These are phyloP conservation scores for Thermothielavioides terrestris DNA, from an alignment of 495 filamentous ascomycete species.

Conservation along the genomic window DNA sequence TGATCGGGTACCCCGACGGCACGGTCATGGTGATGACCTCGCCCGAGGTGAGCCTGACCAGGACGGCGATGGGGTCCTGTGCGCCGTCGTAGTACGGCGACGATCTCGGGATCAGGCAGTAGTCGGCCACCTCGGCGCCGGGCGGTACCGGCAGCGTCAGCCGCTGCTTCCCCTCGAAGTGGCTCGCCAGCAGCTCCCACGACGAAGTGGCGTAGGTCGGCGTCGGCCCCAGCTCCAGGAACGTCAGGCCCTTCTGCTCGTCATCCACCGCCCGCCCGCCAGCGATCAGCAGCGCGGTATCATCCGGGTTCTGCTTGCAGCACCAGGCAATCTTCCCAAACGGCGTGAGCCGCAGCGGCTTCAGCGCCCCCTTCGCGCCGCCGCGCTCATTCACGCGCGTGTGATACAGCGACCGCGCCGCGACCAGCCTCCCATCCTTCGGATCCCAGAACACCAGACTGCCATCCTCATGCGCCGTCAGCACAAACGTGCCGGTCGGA, in stretches of 20 bases:
- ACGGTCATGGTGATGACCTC: constrained; percentile 85
- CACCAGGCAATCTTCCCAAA: constrained; percentile 80
- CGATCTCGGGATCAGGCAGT: constrained; percentile 69
- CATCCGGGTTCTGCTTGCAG: constrained; percentile 81
- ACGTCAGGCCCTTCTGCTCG: constrained; percentile 65
- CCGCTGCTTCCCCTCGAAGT: constrained; percentile 65
- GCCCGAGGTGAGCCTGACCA: constrained; percentile 72
- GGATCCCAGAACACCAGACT: constrained; percentile 91
- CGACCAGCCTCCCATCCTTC: constrained; percentile 77
- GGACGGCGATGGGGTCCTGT: constrained; percentile 78
- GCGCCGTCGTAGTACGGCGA: constrained; percentile 80
- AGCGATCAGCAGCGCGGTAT: constrained; percentile 80
- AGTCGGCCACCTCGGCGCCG: constrained; percentile 68
- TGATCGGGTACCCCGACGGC: constrained; percentile 81
- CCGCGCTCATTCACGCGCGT: constrained; percentile 54
- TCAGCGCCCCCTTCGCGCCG: constrained; percentile 19
- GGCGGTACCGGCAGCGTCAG: constrained; percentile 69
- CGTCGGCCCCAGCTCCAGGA: constrained; percentile 80
- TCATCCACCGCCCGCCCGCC: constrained; percentile 62
- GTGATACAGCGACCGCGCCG: constrained; percentile 71
- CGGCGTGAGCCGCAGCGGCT: constrained; percentile 44
- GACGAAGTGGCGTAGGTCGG: constrained; percentile 85
- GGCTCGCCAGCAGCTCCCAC: constrained; percentile 68
- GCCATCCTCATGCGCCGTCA: constrained; percentile 82
- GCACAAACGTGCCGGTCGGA: constrained; percentile 83